A percentile compares a stretch with the other conserved stretches of the same genome.
Conservation (phyloP, 2,329 filamentous ascomycete species). For the Epichloe elymi region DNA sequence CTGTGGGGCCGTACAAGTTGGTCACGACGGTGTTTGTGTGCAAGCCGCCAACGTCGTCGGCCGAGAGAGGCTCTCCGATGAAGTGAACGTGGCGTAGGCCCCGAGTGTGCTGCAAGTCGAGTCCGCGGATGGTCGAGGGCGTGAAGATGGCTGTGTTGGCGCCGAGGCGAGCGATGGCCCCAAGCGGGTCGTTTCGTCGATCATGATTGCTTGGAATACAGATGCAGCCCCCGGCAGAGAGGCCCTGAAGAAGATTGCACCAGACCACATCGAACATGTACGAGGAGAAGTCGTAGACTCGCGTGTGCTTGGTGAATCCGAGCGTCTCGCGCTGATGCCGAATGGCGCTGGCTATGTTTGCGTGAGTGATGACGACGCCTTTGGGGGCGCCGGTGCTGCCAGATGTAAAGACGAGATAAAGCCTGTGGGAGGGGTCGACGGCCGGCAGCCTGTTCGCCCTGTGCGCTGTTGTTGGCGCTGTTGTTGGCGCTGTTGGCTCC, state of each 20-base stretch:
- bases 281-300: constrained; percentile 6
- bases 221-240: constrained; percentile 7
- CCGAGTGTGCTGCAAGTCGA: constrained; percentile 26
- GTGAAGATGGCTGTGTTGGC: constrained; percentile 33
- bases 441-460: constrained; percentile 26
- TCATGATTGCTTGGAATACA: constrained; percentile 29
- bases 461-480: too few species aligned
- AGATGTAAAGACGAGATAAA: constrained; percentile 10
- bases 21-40: not conserved
- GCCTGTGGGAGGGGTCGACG: not conserved
- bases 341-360: constrained; percentile 5
- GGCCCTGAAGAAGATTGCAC: constrained; percentile 3
- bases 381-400: constrained; percentile 12
- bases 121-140: constrained; percentile 30
- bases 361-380: constrained; percentile 9
- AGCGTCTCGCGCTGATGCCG: constrained; percentile 1
- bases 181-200: constrained; percentile 31
- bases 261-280: constrained; percentile 8
- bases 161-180: constrained; percentile 23
- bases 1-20: constrained; percentile 10
- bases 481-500: not conserved
- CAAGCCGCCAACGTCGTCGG: not conserved
- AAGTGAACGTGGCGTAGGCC: constrained; percentile 26
- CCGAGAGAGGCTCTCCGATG: constrained; percentile 28
- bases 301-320: constrained; percentile 1